Evolutionary conservation across 345 rosid genomes (phyloP), one percentile per base, ranked within the genome.

Genomic region (Citrus sp.): DNA sequence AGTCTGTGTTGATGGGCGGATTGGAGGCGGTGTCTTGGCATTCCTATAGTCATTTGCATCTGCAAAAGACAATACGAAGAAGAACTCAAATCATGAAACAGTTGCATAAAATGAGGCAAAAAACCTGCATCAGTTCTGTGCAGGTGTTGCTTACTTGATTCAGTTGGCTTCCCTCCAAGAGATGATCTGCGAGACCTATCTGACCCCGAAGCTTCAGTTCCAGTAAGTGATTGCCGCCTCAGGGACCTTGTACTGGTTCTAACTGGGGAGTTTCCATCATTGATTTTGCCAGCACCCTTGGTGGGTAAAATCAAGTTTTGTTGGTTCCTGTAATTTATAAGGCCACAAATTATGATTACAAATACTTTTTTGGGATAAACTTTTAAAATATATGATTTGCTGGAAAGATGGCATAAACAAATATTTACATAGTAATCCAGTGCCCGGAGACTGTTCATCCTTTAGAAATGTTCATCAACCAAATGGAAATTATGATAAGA

Each of bases 11-110:
- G 90, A 79, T 34, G 90, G 80, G 61, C 84, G 86, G 81, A 80
- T 70, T n/a, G 94, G 89, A 79, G 98, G 94, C 4, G 95, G 98
- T 34, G 99, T 92, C 88, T 78, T 89, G 54, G 94, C 91, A 82
- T 86, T 91, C 85, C 94, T 84, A 60, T 78, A 78, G n/a, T 81
- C 88, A 79, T 80, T 84, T 80, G 80, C 81, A 74, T 81, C 90
- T 81, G 58, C 79, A 66, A 38, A 76, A 49, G 67, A n/a, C 35
- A 64, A 78, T 37, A 46, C 24, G 19, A 18, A 10, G 40, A 74
- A 67, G n/a, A 55, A 75, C 35, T 82, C 42, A 32, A 55, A 71
- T 62, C 58, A 65, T 58, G 68, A 54, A 13, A 63, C 24, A 46
- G 55, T 42, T 73, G 42, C 24, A 61, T 60, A 49, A 77, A 72